A percentile compares a stretch with the other conserved stretches of the same genome.
Evolutionary conservation across 139 green algal genomes (phyloP).

Genomic region (Nannochloris sp.): DNA sequence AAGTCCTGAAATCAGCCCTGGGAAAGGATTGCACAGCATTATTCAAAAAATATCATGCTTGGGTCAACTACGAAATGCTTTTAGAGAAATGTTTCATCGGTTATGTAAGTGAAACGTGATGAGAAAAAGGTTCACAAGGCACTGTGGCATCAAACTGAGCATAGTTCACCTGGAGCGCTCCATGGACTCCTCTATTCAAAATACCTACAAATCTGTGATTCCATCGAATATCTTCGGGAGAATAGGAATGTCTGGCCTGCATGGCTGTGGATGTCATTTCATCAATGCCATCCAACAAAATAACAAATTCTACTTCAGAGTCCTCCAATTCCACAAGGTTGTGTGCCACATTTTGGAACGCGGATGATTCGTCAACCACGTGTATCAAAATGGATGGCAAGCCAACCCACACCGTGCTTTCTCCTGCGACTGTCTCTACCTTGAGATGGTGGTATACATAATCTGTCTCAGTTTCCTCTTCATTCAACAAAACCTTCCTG

Average conservation of each 20-base stretch:
- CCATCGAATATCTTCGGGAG: constrained; percentile 25
- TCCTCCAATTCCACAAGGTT: constrained; percentile 21
- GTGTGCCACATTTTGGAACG: constrained; percentile 30
- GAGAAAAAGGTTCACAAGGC: neutral
- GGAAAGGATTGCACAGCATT: constrained; percentile 80
- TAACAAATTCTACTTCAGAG: constrained; percentile 25
- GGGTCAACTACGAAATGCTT: constrained; percentile 79
- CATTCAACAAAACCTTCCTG: neutral
- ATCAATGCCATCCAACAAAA: constrained; percentile 31
- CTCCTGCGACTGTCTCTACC: neutral
- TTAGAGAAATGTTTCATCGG: constrained; percentile 72
- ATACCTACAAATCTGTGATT: constrained; percentile 17
- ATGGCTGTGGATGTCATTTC: constrained; percentile 23
- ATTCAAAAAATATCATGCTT: constrained; percentile 91
- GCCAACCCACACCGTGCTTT: constrained; percentile 38
- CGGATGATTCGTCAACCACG: constrained; percentile 26
- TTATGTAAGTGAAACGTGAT: neutral
- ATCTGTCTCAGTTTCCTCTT: constrained; percentile 3
- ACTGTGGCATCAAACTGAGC: constrained; percentile 1
- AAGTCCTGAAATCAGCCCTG: constrained; percentile 57
- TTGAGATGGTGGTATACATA: constrained; percentile 18
- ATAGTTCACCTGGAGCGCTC: constrained; percentile 7
- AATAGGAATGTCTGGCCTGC: constrained; percentile 28
- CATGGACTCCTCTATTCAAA: neutral
- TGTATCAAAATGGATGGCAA: constrained; percentile 47